phyloP scores from a whole-genome alignment of 1,284 basidiomycete genomes.

The Malassezia cuniculi region DNA sequence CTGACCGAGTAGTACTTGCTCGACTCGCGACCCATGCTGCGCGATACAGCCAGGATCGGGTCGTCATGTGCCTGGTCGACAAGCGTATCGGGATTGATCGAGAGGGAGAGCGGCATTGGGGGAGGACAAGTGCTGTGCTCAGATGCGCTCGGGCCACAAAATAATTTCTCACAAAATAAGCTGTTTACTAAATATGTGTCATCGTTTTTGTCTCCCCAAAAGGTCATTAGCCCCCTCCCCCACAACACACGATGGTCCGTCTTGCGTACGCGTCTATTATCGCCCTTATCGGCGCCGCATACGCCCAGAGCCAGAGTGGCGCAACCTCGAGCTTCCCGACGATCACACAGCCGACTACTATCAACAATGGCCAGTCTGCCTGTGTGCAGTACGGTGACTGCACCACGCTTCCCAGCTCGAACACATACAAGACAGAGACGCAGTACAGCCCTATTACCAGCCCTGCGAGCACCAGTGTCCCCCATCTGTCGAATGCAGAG shows the following conservation, averaged over 20 bases:
- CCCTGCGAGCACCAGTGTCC: constrained; percentile 4
- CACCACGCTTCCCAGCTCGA: constrained; percentile 1
- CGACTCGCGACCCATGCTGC: constrained; percentile 12
- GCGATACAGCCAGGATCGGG: constrained; percentile 21
- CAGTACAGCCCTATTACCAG: constrained; percentile 1
- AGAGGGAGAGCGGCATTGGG: constrained; percentile 39
- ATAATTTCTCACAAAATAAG: no score
- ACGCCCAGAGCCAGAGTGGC: no score
- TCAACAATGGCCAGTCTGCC: constrained; percentile 7
- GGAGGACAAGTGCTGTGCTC: no score
- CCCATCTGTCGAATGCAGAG: not conserved
- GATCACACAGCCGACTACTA: constrained; percentile 4
- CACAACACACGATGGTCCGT: no score
- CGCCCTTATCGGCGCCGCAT: no score
- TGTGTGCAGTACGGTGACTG: constrained; percentile 15
- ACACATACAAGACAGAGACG: constrained; percentile 8
- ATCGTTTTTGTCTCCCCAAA: no score
- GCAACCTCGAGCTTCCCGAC: no score
- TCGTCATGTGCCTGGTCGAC: constrained; percentile 29
- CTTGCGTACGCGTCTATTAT: no score
- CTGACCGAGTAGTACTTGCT: constrained; percentile 13
- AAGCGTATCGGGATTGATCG: constrained; percentile 34
- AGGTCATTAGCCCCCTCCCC: no score
- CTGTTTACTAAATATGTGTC: no score
- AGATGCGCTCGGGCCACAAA: no score